phyloP scores from a whole-genome alignment of 2,329 filamentous ascomycete genomes.

The Fusarium pseudonygamai region DNA sequence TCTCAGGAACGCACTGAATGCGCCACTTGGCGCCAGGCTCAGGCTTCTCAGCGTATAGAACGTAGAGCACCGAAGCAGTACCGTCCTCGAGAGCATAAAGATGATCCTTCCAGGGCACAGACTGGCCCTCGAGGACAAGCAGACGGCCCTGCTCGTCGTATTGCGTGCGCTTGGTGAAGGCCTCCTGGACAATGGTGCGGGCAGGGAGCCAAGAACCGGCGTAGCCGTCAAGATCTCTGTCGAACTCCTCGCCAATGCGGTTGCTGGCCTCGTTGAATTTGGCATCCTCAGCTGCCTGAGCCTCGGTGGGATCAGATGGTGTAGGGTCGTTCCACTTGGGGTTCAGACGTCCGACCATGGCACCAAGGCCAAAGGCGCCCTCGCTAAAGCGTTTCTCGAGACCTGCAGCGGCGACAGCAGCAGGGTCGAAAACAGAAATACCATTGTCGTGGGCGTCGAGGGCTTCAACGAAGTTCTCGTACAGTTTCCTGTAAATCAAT shows the following conservation, averaged over 20 bases:
- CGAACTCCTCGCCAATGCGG: constrained; percentile 91
- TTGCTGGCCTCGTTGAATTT: constrained; percentile 80
- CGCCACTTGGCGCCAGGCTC: constrained; percentile 85
- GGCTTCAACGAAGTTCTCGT: constrained; percentile 92
- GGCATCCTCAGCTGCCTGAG: constrained; percentile 80
- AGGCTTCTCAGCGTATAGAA: constrained; percentile 88
- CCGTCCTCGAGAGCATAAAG: constrained; percentile 84
- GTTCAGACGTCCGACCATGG: constrained; percentile 83
- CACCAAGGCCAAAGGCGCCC: constrained; percentile 84
- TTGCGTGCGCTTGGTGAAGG: constrained; percentile 74
- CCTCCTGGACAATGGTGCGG: constrained; percentile 77
- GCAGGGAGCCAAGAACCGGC: constrained; percentile 86
- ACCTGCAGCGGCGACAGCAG: constrained; percentile 72
- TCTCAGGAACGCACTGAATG: constrained; percentile 88
- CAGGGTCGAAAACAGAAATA: constrained; percentile 81
- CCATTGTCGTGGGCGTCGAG: constrained; percentile 99
- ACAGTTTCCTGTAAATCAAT: constrained; percentile 87
- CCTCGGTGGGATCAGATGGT: constrained; percentile 59
- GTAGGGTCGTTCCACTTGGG: constrained; percentile 78
- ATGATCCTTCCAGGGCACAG: constrained; percentile 96
- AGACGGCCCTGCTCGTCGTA: constrained; percentile 80
- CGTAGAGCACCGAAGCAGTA: constrained; percentile 75
- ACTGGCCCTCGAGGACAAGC: constrained; percentile 79
- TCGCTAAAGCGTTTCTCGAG: constrained; percentile 85
- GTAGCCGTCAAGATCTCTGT: constrained; percentile 81